These are phyloP conservation scores for Oropetium thomaeum DNA, from an alignment of 176 grass and related monocot genomes.

Conservation along the genomic window DNA sequence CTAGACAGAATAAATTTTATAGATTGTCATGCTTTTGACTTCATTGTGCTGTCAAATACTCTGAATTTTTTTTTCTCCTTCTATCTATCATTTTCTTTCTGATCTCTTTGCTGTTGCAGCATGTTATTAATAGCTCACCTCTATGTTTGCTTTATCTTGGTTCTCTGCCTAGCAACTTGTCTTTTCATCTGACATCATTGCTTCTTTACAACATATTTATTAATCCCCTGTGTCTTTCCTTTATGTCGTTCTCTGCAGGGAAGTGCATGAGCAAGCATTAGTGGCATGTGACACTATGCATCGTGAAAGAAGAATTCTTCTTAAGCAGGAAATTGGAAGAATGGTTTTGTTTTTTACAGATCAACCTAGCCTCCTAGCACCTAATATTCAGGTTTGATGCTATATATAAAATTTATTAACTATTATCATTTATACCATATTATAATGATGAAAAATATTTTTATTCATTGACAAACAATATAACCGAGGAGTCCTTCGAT, in stretches of 20 bases:
- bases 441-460: neutral
- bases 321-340: constrained; percentile 95
- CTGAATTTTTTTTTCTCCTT: too few species aligned
- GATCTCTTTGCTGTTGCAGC: neutral
- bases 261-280: constrained; percentile 94
- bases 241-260: constrained; percentile 48
- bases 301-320: constrained; percentile 93
- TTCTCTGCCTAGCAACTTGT: too few species aligned
- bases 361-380: constrained; percentile 96
- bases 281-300: constrained; percentile 72
- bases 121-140: neutral
- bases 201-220: neutral
- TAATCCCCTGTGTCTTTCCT: neutral
- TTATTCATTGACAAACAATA: neutral
- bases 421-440: too few species aligned
- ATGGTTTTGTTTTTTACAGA: constrained; percentile 99
- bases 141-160: constrained; percentile 7
- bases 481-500: neutral
- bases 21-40: constrained; percentile 10
- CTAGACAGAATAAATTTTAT: neutral
- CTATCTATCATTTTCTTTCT: neutral
- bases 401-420: constrained; percentile 19
- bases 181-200: neutral
- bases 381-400: constrained; percentile 86
- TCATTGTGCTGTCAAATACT: neutral